Conservation (phyloP, 2,329 filamentous ascomycete genomes). For the Teratosphaeria zuluensis region DNA sequence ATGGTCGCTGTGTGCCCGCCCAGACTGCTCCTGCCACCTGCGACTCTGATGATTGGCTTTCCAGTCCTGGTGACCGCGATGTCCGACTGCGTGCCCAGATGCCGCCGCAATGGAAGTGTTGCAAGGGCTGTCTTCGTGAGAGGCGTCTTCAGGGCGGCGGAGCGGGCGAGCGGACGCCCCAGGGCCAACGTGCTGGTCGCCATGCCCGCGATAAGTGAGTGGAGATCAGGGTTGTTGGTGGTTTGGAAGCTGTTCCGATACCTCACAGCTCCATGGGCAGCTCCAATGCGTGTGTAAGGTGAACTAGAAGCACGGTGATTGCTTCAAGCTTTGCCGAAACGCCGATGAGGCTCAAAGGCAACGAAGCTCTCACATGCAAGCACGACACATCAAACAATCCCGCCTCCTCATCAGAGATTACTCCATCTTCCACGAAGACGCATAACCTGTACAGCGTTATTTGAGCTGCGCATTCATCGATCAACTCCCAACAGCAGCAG, state of each 20-base stretch:
- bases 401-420: neutral
- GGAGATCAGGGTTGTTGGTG: constrained; percentile 5
- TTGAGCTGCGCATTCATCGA: neutral
- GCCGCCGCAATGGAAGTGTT: constrained; percentile 4
- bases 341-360: neutral
- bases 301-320: neutral
- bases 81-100: constrained; percentile 48
- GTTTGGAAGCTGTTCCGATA: neutral
- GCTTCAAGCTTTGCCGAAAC: neutral
- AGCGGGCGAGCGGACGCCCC: constrained; percentile 25
- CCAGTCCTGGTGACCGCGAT: constrained; percentile 89
- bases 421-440: neutral
- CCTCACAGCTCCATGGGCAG: neutral
- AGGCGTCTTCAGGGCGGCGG: constrained; percentile 12
- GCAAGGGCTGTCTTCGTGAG: constrained; percentile 16
- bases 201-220: constrained; percentile 23
- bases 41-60: constrained; percentile 81
- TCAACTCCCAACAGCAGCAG: neutral
- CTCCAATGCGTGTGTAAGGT: neutral
- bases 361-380: neutral
- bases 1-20: constrained; percentile 91
- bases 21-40: constrained; percentile 61
- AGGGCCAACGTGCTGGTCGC: constrained; percentile 22
- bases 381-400: neutral
- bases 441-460: neutral